These are phyloP conservation scores for Cladophialophora chaetospira DNA, from an alignment of 2,329 filamentous ascomycete species.

Conservation along the genomic window DNA sequence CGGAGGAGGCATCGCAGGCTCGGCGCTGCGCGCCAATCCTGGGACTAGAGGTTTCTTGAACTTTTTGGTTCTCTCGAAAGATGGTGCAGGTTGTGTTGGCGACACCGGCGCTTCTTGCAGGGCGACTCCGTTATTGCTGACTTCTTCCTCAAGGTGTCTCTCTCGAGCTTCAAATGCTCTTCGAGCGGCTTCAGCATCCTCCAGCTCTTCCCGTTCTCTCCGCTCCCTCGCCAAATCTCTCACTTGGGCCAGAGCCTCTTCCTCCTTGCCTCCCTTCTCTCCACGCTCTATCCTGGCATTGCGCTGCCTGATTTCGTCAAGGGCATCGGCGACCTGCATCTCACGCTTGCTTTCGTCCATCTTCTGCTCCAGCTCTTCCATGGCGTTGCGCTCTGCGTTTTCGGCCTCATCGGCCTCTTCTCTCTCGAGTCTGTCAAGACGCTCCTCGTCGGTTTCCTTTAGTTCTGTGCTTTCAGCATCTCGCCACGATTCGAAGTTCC, in stretches of 20 bases:
- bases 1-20: conserved; percentile 1
- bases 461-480: conserved; percentile 58
- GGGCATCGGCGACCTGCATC: conserved; percentile 93
- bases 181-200: conserved; percentile 80
- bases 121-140: conserved; percentile 36
- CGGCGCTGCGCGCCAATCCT: conserved; percentile 73
- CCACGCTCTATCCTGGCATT: conserved; percentile 85
- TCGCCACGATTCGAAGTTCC: conserved; percentile 93
- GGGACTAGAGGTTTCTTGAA: conserved; percentile 82
- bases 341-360: conserved; percentile 89
- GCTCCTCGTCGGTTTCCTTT: conserved; percentile 82
- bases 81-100: conserved; percentile 52
- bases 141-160: conserved; percentile 56
- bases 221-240: conserved; percentile 60
- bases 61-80: conserved; percentile 76
- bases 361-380: conserved; percentile 94
- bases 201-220: conserved; percentile 68
- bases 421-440: conserved; percentile 77
- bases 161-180: conserved; percentile 71
- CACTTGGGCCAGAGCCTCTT: conserved; percentile 58
- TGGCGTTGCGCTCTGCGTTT: conserved; percentile 78
- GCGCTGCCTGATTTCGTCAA: conserved; percentile 89
- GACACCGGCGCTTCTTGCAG: conserved; percentile 33
- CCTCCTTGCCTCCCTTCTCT: conserved; percentile 64
- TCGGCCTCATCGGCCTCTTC: conserved; percentile 68